phyloP scores from a whole-genome alignment of 345 rosid species.

The Syzygium aqueum region DNA sequence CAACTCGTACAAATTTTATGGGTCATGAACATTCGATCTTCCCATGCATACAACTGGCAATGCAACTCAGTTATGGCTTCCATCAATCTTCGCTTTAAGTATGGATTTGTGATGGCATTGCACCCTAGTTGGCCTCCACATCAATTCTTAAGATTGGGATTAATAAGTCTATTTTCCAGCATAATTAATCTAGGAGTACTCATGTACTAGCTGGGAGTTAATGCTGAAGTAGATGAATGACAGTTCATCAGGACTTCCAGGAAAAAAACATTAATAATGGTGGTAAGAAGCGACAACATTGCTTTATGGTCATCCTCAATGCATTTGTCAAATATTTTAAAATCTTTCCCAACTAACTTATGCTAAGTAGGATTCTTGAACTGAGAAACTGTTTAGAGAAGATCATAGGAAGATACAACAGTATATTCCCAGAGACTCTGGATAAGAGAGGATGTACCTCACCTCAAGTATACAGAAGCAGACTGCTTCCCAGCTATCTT shows the following conservation, averaged over 20 bases:
- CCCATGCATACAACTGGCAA: not conserved
- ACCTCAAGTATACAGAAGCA: conserved; percentile 71
- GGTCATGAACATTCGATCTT: not conserved
- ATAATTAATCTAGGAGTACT: not conserved
- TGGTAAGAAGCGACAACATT: not conserved
- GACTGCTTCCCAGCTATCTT: conserved; percentile 50
- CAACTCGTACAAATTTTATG: not conserved
- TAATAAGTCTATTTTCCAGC: not conserved
- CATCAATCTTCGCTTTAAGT: not conserved
- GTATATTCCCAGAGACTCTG: not conserved
- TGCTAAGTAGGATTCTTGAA: not conserved
- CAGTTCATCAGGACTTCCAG: not conserved
- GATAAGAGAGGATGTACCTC: conserved; percentile 3
- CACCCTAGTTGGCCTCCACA: not conserved
- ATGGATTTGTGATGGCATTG: not conserved
- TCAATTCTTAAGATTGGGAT: not conserved
- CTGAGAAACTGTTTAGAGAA: not conserved
- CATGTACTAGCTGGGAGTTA: not conserved
- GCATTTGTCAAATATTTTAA: not conserved
- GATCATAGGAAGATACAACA: not conserved
- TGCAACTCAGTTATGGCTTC: not conserved
- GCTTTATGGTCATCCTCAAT: not conserved
- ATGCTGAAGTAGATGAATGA: not conserved
- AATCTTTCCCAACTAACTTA: not conserved
- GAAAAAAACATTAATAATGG: not conserved